Evolutionary conservation across 139 green algal species (phyloP).

Genomic region (Yamagishiella unicocca): DNA sequence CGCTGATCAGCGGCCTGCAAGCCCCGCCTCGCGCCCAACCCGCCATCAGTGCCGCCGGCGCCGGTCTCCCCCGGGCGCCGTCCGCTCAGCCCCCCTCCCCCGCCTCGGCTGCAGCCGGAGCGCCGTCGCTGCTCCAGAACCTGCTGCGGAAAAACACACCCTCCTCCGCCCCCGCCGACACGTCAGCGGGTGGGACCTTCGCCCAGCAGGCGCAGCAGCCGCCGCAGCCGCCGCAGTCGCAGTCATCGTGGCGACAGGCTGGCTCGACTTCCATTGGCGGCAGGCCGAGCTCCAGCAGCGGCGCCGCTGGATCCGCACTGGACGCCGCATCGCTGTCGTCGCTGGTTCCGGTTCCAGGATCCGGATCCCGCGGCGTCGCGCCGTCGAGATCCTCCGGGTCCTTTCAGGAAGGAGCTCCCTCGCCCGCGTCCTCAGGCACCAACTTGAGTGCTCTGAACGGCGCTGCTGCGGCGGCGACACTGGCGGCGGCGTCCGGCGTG

Average conservation of each 20-base stretch:
- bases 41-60: background rate
- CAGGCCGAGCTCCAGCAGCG: no score
- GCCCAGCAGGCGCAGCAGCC: background rate
- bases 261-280: background rate
- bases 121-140: conserved; percentile 27
- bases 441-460: background rate
- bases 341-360: background rate
- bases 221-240: background rate
- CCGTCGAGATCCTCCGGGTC: background rate
- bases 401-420: no score
- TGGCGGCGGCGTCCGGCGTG: background rate
- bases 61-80: background rate
- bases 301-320: background rate
- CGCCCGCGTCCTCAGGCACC: no score
- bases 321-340: background rate
- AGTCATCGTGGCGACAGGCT: background rate
- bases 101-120: no score
- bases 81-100: background rate
- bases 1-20: background rate
- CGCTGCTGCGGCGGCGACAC: background rate
- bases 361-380: background rate
- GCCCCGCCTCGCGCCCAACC: background rate
- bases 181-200: no score
- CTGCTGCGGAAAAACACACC: background rate
- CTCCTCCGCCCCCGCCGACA: background rate